Percentiles rank a stretch among this genome's conserved stretches.
Evolutionary conservation across 2,329 filamentous ascomycete species (phyloP).

Genomic region (Ophiostoma pallidulum): DNA sequence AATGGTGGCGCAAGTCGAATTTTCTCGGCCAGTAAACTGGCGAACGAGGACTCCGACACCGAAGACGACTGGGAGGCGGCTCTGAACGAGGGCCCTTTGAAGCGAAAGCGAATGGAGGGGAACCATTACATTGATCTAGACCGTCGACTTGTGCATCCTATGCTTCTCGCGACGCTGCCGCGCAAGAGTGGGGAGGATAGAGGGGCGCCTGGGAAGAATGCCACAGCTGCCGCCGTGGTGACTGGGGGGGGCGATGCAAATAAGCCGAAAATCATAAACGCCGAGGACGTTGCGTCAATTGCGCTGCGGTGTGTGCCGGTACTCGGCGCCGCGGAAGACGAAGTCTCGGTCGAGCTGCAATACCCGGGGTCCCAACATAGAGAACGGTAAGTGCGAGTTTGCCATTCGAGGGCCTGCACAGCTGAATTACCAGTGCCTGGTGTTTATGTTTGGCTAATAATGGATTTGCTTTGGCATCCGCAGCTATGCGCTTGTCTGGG

Average conservation of each 20-base stretch:
- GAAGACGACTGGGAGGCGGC: conserved; percentile 41
- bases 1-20: conserved; percentile 23
- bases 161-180: conserved; percentile 26
- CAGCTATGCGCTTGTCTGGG: conserved; percentile 64
- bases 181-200: background rate
- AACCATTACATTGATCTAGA: conserved; percentile 23
- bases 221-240: background rate
- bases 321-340: conserved; percentile 39
- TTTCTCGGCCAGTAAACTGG: conserved; percentile 41
- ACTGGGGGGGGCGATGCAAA: conserved; percentile 28
- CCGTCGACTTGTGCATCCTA: conserved; percentile 35
- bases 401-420: background rate
- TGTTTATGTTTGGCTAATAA: conserved; percentile 12
- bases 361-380: conserved; percentile 58
- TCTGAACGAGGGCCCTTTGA: conserved; percentile 40
- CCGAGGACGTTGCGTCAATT: conserved; percentile 45
- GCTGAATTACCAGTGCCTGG: background rate
- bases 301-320: conserved; percentile 42
- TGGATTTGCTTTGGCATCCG: background rate
- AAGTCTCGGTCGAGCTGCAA: conserved; percentile 59
- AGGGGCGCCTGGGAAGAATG: conserved; percentile 23
- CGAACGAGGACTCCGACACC: conserved; percentile 39
- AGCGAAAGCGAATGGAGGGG: conserved; percentile 21
- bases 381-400: conserved; percentile 21
- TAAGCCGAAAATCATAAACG: conserved; percentile 45